Evolutionary conservation across 495 filamentous ascomycete species (phyloP).

Genomic region (Trichoderma parareesei): DNA sequence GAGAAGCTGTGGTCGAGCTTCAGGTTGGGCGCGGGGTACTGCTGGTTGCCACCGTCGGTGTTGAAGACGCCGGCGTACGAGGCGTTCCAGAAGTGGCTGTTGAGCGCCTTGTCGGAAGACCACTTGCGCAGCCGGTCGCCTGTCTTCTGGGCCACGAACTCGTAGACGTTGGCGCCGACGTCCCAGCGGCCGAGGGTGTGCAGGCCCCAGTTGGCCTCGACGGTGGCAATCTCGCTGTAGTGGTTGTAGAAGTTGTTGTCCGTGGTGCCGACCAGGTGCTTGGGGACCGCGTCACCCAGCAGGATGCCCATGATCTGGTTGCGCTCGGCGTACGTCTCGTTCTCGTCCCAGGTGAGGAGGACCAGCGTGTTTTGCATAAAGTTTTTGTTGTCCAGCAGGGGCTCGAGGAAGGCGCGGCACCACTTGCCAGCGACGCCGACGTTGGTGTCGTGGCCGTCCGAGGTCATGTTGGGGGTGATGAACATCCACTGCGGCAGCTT

Average conservation of each 20-base stretch:
- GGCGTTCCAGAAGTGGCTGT: slow-evolving; percentile 30
- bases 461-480: slow-evolving; percentile 66
- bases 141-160: slow-evolving; percentile 34
- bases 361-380: slow-evolving; percentile 65
- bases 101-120: neutral
- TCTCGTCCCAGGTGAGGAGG: slow-evolving; percentile 63
- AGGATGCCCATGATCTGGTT: slow-evolving; percentile 37
- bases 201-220: slow-evolving; percentile 52
- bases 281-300: slow-evolving; percentile 56
- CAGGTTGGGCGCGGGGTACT: slow-evolving; percentile 29
- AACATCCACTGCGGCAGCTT: slow-evolving; percentile 65
- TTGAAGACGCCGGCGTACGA: slow-evolving; percentile 41
- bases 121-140: slow-evolving; percentile 19
- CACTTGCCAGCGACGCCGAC: slow-evolving; percentile 53
- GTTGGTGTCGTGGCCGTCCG: slow-evolving; percentile 59
- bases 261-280: slow-evolving; percentile 47
- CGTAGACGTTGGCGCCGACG: slow-evolving; percentile 47
- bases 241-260: slow-evolving; percentile 65
- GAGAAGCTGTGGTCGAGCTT: slow-evolving; percentile 15
- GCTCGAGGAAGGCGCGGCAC: slow-evolving; percentile 50
- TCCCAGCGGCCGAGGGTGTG: slow-evolving; percentile 41
- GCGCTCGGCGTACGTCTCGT: slow-evolving; percentile 42
- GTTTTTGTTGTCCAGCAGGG: slow-evolving; percentile 53
- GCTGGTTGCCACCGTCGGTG: slow-evolving; percentile 18
- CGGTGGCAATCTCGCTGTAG: slow-evolving; percentile 58